Evolutionary conservation across 2,329 filamentous ascomycete species (phyloP), one percentile per base, ranked within the genome.

Genomic region (Epichloe aotearoae): DNA sequence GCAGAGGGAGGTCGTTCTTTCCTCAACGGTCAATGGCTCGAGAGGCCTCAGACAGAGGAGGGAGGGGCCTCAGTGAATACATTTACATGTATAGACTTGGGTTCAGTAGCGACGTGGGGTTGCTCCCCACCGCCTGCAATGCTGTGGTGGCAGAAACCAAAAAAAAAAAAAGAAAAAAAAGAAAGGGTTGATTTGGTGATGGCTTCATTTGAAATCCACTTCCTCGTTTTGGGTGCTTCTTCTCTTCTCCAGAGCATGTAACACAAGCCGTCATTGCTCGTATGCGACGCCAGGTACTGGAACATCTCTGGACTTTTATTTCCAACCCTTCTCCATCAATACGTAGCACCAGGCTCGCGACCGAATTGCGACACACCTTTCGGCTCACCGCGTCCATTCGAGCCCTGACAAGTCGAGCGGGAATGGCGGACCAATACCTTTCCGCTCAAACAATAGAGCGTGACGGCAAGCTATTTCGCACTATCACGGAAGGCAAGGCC

Each of bases 401-500:
- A 49, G 34, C 50, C 30, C 39, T 33, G 52, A 53, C 51, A 33
- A 26, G 14, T 23, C 40, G 36, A 46, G 39, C 40, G 12, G 47
- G 19, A 44, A 59, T 59, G 56, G 52, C 55, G 45, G 51, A 53
- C 23, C 26, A 47, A 30, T 51, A 54, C 10, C 49, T 53, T 11
- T 52, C 52, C 34, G 53, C 52, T 12, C 57, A 62, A 33, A 58
- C 56, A 10, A 58, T 65, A 39, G 61, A 62, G 41, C 55, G 59
- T 20, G 67, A 74, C 52, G 76, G 73, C 38, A 69, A 74, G 58
- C 67, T 72, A 33, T 80, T 74, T 57, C 71, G 67, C 19, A 73
- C 73, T 14, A 66, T 80, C 4, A 72, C 67, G 53, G 78, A 82
- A 56, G 78, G 78, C 0, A 72, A 75, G 46, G 78, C 74, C n/a